phyloP scores from a whole-genome alignment of 2,329 filamentous ascomycete genomes.

The Pseudocercospora musae region DNA sequence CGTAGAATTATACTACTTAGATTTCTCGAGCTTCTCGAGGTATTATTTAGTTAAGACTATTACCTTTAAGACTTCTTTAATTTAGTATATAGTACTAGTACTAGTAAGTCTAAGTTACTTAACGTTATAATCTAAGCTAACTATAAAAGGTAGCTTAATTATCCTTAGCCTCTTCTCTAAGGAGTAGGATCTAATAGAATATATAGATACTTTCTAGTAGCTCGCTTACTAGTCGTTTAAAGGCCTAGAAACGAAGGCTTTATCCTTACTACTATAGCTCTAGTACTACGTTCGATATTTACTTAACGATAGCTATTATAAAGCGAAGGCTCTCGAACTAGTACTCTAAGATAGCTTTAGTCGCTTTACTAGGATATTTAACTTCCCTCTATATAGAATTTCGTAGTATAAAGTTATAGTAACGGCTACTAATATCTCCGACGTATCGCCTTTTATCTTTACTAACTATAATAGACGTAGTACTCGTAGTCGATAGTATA shows the following conservation, averaged over 20 bases:
- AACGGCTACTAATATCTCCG: background rate
- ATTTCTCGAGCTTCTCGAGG: background rate
- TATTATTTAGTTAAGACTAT: background rate
- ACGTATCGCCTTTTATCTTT: background rate
- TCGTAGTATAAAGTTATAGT: background rate
- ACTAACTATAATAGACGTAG: background rate
- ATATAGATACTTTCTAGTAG: background rate
- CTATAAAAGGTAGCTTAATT: background rate
- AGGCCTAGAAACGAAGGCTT: background rate
- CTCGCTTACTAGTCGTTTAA: background rate
- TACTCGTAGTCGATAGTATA: background rate
- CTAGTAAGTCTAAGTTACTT: background rate
- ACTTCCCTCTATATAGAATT: background rate
- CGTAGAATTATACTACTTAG: background rate
- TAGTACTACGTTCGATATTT: background rate
- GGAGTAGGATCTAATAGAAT: background rate
- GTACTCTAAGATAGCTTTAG: background rate
- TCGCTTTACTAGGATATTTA: background rate
- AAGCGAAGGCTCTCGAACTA: background rate
- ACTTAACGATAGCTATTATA: background rate
- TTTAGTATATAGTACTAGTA: background rate
- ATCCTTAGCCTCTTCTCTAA: background rate
- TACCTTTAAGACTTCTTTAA: background rate
- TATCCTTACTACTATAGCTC: background rate
- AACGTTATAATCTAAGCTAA: background rate